phyloP scores from a whole-genome alignment of 768 basidiomycete genomes.

The Pisolithus tinctorius region DNA sequence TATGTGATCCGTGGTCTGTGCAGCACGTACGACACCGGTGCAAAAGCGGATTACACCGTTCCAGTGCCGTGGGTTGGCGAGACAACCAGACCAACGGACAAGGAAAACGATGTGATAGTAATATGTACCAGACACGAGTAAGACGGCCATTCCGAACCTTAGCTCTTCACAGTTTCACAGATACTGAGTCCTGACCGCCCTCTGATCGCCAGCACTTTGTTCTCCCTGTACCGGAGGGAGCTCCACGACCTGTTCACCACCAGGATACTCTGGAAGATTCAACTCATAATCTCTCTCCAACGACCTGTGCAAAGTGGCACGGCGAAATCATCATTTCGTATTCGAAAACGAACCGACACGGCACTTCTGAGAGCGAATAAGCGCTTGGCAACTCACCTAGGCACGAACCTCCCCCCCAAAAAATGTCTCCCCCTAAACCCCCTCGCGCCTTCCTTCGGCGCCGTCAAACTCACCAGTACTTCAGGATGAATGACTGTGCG shows the following conservation, averaged over 20 bases:
- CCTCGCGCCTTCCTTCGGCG: constrained; percentile 85
- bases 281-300: constrained; percentile 71
- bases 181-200: too few species aligned
- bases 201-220: too few species aligned
- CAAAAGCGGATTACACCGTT: too few species aligned
- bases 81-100: too few species aligned
- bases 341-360: neutral
- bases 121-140: too few species aligned
- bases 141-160: too few species aligned
- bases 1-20: too few species aligned
- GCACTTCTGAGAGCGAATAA: neutral
- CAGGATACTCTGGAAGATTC: constrained; percentile 78
- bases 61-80: too few species aligned
- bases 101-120: too few species aligned
- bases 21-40: too few species aligned
- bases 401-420: constrained; percentile 89
- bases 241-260: constrained; percentile 80
- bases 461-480: constrained; percentile 85
- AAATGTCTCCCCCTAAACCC: constrained; percentile 80
- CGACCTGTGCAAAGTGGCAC: constrained; percentile 34
- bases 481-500: constrained; percentile 56
- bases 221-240: neutral
- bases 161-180: too few species aligned
- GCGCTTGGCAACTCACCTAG: constrained; percentile 53
- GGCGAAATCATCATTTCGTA: neutral